These are phyloP conservation scores for Juncus effusus DNA, from an alignment of 176 grass and related monocot species.

Conservation along the genomic window DNA sequence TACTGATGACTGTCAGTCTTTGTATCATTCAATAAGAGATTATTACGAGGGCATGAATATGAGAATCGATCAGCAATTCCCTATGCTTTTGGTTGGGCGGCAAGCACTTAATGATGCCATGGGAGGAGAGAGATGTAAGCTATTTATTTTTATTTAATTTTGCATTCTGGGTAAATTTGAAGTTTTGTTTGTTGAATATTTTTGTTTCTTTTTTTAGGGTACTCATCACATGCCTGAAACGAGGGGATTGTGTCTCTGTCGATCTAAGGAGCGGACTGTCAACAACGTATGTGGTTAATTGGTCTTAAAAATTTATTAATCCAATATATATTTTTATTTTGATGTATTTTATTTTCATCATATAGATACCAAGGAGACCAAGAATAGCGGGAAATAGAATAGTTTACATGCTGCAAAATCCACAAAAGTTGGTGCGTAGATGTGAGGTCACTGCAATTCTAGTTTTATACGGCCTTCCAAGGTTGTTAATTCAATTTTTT, in stretches of 20 bases:
- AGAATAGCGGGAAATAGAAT: slow-evolving; percentile 67
- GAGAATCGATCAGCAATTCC: slow-evolving; percentile 95
- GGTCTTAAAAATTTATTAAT: slow-evolving; percentile 3
- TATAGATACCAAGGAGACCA: slow-evolving; percentile 67
- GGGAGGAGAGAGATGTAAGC: slow-evolving; percentile 87
- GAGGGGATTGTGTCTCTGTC: slow-evolving; percentile 65
- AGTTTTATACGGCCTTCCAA: slow-evolving; percentile 80
- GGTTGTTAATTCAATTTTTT: slow-evolving; percentile 37
- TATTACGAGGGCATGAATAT: slow-evolving; percentile 98
- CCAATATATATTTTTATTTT: slow-evolving; percentile 1
- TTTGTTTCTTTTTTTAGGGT: slow-evolving; percentile 44
- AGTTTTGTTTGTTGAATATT: background rate
- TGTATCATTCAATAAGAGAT: slow-evolving; percentile 88
- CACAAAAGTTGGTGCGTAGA: slow-evolving; percentile 63
- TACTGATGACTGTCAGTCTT: slow-evolving; percentile 74
- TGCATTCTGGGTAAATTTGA: background rate
- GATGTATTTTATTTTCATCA: background rate
- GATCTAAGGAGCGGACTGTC: slow-evolving; percentile 79
- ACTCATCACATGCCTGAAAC: slow-evolving; percentile 92
- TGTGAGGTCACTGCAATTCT: slow-evolving; percentile 94
- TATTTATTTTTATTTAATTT: background rate
- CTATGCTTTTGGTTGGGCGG: slow-evolving; percentile 90
- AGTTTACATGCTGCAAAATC: slow-evolving; percentile 62
- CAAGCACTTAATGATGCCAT: slow-evolving; percentile 96
- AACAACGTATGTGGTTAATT: slow-evolving; percentile 58